Base-by-base conservation (phyloP, 2,329 filamentous ascomycete species). In the Colletotrichum simmondsii region DNA sequence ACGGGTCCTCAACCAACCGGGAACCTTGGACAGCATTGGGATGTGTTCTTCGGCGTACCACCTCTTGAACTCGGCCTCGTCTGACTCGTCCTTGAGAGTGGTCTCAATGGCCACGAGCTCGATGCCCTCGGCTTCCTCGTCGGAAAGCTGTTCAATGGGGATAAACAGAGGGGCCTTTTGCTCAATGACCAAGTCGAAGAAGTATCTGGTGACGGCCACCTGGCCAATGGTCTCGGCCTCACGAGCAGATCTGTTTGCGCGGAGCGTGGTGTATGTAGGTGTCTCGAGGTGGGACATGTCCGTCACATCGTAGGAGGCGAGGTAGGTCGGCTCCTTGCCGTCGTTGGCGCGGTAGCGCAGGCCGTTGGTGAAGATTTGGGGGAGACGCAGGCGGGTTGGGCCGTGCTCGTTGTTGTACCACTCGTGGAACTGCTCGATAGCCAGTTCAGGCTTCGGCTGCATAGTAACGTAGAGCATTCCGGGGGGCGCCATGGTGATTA, bases 361-460 rank as follows among this genome's bases (percentile, higher is more conserved):
- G 71, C 95, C 95, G 81, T 94, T 97, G 76, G 84, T 80, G 79
- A 91, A 91, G 79, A 95, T 91, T 77, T 93, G 91, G 4, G 93
- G 90, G 16, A 97, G 85, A 61, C 94, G 92, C 7, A 97, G 89
- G 60, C 95, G 92, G 19, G 92, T 90, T 22, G 95, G 95, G 66
- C 95, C 95, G 84, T 97, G 95, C 85, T 97, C 95, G 82, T 95
- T 97, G 85, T 97, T 95, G 86, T 97, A 97, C 94, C 94, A 96
- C 81, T 97, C 94, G 82, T 97, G 93, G 83, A 97, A 97, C 78
- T 94, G 91, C 74, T 90, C 86, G 60, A 88, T 83, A 68, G 92
- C 86, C 77, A 95, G 87, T 76, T 88, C 88, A 70, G 89, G 86
- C 81, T 89, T 88, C 77, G 94, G 94, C 83, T 95, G 92, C 92